A percentile compares a stretch with the other conserved stretches of the same genome.
phyloP scores from a whole-genome alignment of 805 yeast species.

The Metschnikowia matae region DNA sequence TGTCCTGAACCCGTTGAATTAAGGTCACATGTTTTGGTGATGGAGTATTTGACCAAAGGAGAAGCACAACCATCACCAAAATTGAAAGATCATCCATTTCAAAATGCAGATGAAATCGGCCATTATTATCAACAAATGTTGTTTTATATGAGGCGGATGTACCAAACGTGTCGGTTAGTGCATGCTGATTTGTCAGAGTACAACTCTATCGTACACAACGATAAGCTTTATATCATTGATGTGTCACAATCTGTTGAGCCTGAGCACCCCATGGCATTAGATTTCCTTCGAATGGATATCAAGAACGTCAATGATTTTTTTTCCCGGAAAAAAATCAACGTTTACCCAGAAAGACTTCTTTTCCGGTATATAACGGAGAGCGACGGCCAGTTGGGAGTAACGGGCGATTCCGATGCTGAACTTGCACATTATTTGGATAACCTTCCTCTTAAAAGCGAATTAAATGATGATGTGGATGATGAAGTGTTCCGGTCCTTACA shows the following conservation, averaged over 20 bases:
- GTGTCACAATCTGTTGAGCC: conserved; percentile 98
- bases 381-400: conserved; percentile 33
- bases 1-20: conserved; percentile 90
- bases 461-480: conserved; percentile 57
- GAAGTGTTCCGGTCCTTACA: conserved; percentile 82
- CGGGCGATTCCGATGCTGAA: conserved; percentile 39
- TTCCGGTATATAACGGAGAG: conserved; percentile 70
- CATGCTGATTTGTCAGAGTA: conserved; percentile 98
- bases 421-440: conserved; percentile 41
- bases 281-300: conserved; percentile 94
- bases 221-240: conserved; percentile 80
- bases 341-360: conserved; percentile 75
- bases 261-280: conserved; percentile 94
- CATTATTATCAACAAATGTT: conserved; percentile 73
- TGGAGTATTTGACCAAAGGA: conserved; percentile 84
- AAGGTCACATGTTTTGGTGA: conserved; percentile 84
- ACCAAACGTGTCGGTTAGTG: conserved; percentile 81
- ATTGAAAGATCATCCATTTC: conserved; percentile 75
- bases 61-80: conserved; percentile 89
- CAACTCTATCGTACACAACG: conserved; percentile 81
- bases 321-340: conserved; percentile 61
- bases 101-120: conserved; percentile 59
- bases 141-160: conserved; percentile 80
- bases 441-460: conserved; percentile 56
- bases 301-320: conserved; percentile 92